These are phyloP conservation scores for Sphaerobolus stellatus DNA, from an alignment of 1,284 basidiomycete genomes.

Conservation along the genomic window DNA sequence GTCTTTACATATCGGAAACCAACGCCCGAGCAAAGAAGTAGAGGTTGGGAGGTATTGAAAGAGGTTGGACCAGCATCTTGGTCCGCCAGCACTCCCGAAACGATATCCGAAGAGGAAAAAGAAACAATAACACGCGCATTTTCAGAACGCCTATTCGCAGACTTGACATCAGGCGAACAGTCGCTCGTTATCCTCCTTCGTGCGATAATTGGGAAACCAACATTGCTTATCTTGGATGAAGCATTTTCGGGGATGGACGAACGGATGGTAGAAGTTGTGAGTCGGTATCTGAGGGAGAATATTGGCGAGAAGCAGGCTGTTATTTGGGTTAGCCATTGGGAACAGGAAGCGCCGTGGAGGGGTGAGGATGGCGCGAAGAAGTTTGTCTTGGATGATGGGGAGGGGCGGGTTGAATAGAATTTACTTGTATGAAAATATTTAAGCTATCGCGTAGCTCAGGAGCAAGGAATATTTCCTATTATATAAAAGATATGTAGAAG, in stretches of 20 bases:
- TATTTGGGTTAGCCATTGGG: conserved; percentile 85
- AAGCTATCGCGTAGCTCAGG: too few relatives aligned
- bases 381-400: too few relatives aligned
- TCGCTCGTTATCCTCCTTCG: conserved; percentile 79
- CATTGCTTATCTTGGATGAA: conserved; percentile 83
- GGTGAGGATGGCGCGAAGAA: too few relatives aligned
- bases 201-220: conserved; percentile 68
- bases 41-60: conserved; percentile 51
- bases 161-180: conserved; percentile 71
- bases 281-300: conserved; percentile 58
- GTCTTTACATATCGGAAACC: conserved; percentile 59
- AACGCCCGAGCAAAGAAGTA: conserved; percentile 40
- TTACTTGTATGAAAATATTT: too few relatives aligned
- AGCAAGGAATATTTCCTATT: too few relatives aligned
- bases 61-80: conserved; percentile 54
- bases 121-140: conserved; percentile 37
- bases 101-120: too few relatives aligned
- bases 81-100: conserved; percentile 3
- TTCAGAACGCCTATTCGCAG: conserved; percentile 51
- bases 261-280: conserved; percentile 64
- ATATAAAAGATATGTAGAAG: too few relatives aligned
- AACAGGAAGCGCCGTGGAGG: conserved; percentile 81
- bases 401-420: too few relatives aligned
- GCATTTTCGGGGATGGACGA: conserved; percentile 90
- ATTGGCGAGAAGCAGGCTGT: conserved; percentile 65